Percentiles rank a stretch among this genome's conserved stretches.
These are phyloP conservation scores for Diplosphaera chodatii DNA, from an alignment of 139 green algal species.

Conservation along the genomic window DNA sequence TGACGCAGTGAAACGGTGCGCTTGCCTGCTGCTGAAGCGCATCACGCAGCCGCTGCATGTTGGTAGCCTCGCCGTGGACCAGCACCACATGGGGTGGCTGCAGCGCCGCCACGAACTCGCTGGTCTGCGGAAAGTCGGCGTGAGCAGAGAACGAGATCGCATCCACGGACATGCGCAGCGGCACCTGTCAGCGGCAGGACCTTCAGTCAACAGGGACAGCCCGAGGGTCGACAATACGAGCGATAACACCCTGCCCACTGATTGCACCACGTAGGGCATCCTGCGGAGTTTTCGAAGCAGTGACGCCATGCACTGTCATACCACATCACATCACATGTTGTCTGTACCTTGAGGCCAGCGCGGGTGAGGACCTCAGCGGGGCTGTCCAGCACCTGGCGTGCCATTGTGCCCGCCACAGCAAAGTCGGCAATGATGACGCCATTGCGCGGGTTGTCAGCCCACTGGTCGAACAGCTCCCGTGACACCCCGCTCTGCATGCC, in stretches of 20 bases:
- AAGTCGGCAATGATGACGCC: slow-evolving; percentile 95
- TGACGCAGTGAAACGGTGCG: no score
- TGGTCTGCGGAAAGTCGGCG: slow-evolving; percentile 96
- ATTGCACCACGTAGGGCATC: no score
- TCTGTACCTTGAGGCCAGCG: slow-evolving; percentile 66
- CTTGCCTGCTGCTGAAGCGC: slow-evolving; percentile 43
- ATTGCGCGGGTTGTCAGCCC: slow-evolving; percentile 85
- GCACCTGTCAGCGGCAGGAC: no score
- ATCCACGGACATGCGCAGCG: slow-evolving; percentile 80
- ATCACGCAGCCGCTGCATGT: slow-evolving; percentile 76
- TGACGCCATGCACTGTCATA: no score
- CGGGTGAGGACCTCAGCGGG: slow-evolving; percentile 66
- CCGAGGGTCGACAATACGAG: no score
- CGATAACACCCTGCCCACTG: no score
- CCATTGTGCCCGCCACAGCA: slow-evolving; percentile 94
- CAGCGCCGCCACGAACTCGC: slow-evolving; percentile 81
- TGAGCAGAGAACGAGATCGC: slow-evolving; percentile 97
- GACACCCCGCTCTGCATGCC: slow-evolving; percentile 53
- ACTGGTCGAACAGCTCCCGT: slow-evolving; percentile 91
- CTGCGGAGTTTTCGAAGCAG: no score
- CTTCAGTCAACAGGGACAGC: no score
- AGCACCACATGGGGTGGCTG: slow-evolving; percentile 83
- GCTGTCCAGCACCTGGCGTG: slow-evolving; percentile 82
- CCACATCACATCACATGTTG: no score
- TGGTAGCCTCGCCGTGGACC: slow-evolving; percentile 88